These are phyloP conservation scores for Penicillium palitans DNA, from an alignment of 2,329 filamentous ascomycete species.

Conservation along the genomic window DNA sequence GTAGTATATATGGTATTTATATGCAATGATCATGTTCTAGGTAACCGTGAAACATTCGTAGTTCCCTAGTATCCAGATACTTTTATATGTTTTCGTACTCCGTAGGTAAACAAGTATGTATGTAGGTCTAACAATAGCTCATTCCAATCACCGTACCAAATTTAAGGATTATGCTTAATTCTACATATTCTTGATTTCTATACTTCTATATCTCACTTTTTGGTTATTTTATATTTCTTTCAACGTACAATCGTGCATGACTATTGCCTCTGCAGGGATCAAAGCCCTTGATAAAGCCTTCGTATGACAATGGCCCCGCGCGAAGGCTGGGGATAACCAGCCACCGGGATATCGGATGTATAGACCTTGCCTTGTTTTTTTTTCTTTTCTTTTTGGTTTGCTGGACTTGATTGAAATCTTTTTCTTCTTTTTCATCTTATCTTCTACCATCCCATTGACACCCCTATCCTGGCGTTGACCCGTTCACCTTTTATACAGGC, in stretches of 20 bases:
- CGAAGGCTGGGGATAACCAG: conserved; percentile 33
- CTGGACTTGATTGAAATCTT: neutral
- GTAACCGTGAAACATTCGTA: neutral
- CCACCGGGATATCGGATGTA: conserved; percentile 31
- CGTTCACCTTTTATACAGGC: neutral
- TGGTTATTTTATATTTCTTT: neutral
- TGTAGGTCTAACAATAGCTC: conserved; percentile 1
- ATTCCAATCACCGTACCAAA: neutral
- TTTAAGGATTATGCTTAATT: conserved; percentile 3
- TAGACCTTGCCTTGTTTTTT: conserved; percentile 12
- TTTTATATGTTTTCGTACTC: neutral
- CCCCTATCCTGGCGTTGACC: neutral
- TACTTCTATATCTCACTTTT: neutral
- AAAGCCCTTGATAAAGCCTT: neutral
- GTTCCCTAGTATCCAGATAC: neutral
- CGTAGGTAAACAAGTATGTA: neutral
- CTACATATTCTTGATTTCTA: neutral
- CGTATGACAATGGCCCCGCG: conserved; percentile 17
- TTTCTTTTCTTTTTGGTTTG: neutral
- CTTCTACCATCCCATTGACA: conserved; percentile 6
- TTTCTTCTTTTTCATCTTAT: conserved; percentile 1
- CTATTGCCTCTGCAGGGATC: neutral
- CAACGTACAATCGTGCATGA: neutral
- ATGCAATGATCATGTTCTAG: neutral
- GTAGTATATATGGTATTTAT: too few relatives aligned